Base-by-base conservation (phyloP, 352 stramenopile genomes). In the Globisporangium ultimum region DNA sequence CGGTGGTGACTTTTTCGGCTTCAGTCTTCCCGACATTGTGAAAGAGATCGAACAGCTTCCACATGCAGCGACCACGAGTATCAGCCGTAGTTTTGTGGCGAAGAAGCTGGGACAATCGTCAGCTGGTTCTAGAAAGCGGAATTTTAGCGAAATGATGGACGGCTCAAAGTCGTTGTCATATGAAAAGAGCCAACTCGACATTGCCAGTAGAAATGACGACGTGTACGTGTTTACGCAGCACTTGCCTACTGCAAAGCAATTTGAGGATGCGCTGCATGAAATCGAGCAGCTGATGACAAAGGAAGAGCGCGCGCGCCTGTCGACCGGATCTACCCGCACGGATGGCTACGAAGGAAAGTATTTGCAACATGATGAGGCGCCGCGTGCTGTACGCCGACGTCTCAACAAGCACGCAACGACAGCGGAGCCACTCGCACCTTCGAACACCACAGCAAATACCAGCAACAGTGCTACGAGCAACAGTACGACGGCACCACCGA, bases 191-290 rank as follows among this genome's bases (percentile, higher is more conserved):
- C 38, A 32, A 48, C 38, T 64, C 59, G 55, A 65, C 2, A 60
- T 64, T 18, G 62, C 62, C 4, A 56, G 62, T 15, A 61, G 62
- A 1, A 68, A 83, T 15, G 68, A 69, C 20, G 59, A 89, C 5
- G 67, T 68, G 8, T 98, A 98, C 56, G 70, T 85, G 28, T 98
- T 98, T 62, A 88, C 78, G 17, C 88, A 93, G 57, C 58, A 74
- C 4, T 60, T 97, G 36, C 93, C 93, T 42, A 74, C 78, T 7
- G 43, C 76, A 5, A 69, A 90, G 22, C 70, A 76, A 41, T 88
- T 98, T 54, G 80, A 89, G 15, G 69, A 89, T 11, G 84, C 95
- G 1, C 80, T 96, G 61, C 72, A 79, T 18, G 79, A 89, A 24
- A 74, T 96, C 20, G 90, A 96, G 55, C 82, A 90, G 38, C 63